Conservation (phyloP, 768 basidiomycete genomes). For the Trametes villosa region DNA sequence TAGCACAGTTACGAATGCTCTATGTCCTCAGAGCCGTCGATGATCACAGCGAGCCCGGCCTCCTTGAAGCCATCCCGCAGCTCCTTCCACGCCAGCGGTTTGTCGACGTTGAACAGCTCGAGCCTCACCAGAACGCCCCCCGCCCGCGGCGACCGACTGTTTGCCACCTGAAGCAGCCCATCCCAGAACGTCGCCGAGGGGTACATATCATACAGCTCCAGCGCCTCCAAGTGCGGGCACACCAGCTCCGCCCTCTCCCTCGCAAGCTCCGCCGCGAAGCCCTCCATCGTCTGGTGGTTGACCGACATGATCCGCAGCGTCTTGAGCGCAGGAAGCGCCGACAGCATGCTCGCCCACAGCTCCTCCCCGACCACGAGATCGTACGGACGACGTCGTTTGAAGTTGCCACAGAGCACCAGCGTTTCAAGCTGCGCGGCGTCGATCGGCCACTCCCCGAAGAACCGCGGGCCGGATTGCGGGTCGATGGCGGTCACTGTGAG, state of each 20-base stretch:
- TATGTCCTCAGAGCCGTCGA: no score
- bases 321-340: neutral
- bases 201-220: neutral
- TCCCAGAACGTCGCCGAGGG: neutral
- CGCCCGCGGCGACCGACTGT: neutral
- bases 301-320: conserved; percentile 5
- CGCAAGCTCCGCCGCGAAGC: neutral
- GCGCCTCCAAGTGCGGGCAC: conserved; percentile 1
- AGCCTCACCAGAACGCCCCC: neutral
- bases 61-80: neutral
- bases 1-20: no score
- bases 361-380: neutral
- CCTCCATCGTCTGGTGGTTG: neutral
- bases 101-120: neutral
- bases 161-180: neutral
- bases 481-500: neutral
- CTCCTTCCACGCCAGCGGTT: neutral
- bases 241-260: neutral
- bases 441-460: conserved; percentile 5
- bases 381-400: neutral
- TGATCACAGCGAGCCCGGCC: neutral
- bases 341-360: neutral
- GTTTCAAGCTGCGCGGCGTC: conserved; percentile 3
- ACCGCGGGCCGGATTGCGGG: neutral
- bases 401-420: conserved; percentile 6